phyloP scores from a whole-genome alignment of 441 rosid species.

The Pelargonium cotyledonis region DNA sequence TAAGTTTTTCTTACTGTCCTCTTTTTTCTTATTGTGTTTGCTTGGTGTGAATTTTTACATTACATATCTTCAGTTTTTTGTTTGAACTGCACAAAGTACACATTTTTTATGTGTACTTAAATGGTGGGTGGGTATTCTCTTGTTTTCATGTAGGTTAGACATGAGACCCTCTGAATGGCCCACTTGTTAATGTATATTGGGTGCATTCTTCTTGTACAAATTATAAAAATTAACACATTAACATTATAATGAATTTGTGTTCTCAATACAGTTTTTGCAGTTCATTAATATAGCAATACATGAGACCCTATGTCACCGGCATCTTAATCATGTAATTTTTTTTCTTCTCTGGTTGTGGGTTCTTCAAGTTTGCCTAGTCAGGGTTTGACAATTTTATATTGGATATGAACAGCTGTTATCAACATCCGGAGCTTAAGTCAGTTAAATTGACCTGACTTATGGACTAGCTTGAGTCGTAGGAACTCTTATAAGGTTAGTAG shows the following conservation, averaged over 20 bases:
- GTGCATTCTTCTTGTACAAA: too few relatives aligned
- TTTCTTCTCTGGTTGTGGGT: too few relatives aligned
- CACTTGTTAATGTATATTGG: too few relatives aligned
- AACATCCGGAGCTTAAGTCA: slow-evolving; percentile 26
- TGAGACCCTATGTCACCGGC: background rate
- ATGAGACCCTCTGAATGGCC: too few relatives aligned
- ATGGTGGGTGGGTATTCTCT: too few relatives aligned
- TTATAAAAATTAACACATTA: too few relatives aligned
- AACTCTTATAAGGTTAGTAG: slow-evolving; percentile 29
- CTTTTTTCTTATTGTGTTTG: slow-evolving; percentile 15
- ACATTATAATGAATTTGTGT: too few relatives aligned
- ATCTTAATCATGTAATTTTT: background rate
- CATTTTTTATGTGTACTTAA: too few relatives aligned
- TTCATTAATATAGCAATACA: slow-evolving; percentile 1
- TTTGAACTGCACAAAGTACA: slow-evolving; percentile 30
- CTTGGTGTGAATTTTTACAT: slow-evolving; percentile 22
- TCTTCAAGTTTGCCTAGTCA: slow-evolving; percentile 1
- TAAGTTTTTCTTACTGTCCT: slow-evolving; percentile 23
- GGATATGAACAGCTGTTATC: slow-evolving; percentile 26
- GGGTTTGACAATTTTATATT: slow-evolving; percentile 23
- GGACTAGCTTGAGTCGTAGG: slow-evolving; percentile 26
- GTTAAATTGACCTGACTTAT: slow-evolving; percentile 22
- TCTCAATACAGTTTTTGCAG: too few relatives aligned
- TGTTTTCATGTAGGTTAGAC: too few relatives aligned
- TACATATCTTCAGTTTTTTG: slow-evolving; percentile 39